phyloP scores from a whole-genome alignment of 176 grass and related monocot genomes.

The Eragrostis nindensis region DNA sequence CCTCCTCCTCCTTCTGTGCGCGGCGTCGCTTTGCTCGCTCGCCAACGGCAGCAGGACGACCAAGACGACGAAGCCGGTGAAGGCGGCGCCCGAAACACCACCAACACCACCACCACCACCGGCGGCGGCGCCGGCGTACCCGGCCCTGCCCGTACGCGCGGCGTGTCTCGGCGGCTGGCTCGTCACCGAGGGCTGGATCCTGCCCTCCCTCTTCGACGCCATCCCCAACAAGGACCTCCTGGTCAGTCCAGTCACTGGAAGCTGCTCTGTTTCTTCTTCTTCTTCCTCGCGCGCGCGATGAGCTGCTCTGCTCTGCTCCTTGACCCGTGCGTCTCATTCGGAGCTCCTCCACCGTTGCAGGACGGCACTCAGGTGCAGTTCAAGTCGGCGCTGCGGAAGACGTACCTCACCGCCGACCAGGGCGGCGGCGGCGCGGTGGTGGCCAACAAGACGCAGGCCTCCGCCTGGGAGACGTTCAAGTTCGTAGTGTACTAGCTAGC shows the following conservation, averaged over 20 bases:
- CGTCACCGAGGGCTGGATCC: slow-evolving; percentile 74
- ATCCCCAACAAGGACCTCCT: slow-evolving; percentile 75
- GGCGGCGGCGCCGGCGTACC: background rate
- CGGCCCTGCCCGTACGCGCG: slow-evolving; percentile 25
- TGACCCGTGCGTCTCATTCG: background rate
- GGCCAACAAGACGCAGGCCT: slow-evolving; percentile 49
- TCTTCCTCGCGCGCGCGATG: background rate
- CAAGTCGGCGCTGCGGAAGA: slow-evolving; percentile 51
- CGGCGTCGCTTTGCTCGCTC: background rate
- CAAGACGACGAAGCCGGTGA: background rate
- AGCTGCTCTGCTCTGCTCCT: background rate
- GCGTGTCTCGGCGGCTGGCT: slow-evolving; percentile 75
- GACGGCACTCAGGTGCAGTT: slow-evolving; percentile 74
- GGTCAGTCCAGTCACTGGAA: background rate
- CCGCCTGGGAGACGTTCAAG: slow-evolving; percentile 72
- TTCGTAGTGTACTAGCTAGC: too few relatives aligned
- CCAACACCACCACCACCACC: too few relatives aligned
- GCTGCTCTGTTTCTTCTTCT: background rate
- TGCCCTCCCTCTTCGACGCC: slow-evolving; percentile 60
- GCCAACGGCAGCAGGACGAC: background rate
- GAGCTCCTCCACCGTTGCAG: too few relatives aligned
- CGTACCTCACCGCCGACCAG: slow-evolving; percentile 55
- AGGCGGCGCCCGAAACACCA: background rate
- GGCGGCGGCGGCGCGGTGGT: slow-evolving; percentile 53
- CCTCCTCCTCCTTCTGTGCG: background rate